Base-by-base conservation (phyloP, 2,329 filamentous ascomycete species). In the Cytospora piceicola region DNA sequence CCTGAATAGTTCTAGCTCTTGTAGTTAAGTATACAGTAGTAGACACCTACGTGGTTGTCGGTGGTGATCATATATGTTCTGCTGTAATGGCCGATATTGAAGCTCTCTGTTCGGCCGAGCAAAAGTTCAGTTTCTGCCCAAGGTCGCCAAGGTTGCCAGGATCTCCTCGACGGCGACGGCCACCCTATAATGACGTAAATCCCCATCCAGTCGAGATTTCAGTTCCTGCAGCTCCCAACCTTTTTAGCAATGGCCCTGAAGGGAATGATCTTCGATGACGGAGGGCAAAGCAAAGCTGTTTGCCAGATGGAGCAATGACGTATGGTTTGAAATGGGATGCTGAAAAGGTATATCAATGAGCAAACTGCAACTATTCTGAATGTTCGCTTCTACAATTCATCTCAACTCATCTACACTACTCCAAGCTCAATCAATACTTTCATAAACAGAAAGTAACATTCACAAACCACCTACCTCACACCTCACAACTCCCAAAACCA, bases 211-310 rank as follows among this genome's bases (percentile, higher is more conserved):
- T 56, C 55, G 15, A 65, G 49, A 58, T 58, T 49, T 49, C 46
- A 54, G 56, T 51, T 55, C 32, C 32, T 61, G 58, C 49, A 65
- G 58, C 54, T 30, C 55, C 53, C 62, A 58, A 56, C 39, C 59
- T 30, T 64, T 46, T 53, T 54, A 6, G 63, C 51, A 39, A 49
- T 58, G 56, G 52, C 46, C 52, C 34, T 52, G 34, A 30, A 32
- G 46, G 53, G 9, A 59, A 58, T 63, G 63, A 68, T 66, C 60
- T 65, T 56, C 63, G 60, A 68, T 66, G 66, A 68, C 66, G 58
- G 64, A 59, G 27, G 24, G 24, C 36, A 39, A 36, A 14, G 54
- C 24, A 57, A 24, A 39, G 32, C 46, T 42, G 54, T 22, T 30
- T 55, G 46, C 60, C 61, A 42, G 46, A 63, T 55, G 56, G 27